Evolutionary conservation across 2,329 filamentous ascomycete genomes (phyloP).

Genomic region (Amauroascus niger): DNA sequence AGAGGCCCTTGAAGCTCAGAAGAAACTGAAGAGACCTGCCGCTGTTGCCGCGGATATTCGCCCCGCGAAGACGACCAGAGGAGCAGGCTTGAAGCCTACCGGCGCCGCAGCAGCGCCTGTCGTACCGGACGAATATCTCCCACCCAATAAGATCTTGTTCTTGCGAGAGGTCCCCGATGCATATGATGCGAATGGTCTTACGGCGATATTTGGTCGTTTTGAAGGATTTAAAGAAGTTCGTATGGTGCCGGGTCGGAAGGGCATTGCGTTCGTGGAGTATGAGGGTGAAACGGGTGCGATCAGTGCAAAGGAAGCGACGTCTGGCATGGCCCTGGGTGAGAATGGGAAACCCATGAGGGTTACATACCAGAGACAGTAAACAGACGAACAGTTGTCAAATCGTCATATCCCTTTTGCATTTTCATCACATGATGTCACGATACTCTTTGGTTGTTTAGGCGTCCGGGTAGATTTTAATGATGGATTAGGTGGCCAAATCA

Average conservation of each 20-base stretch:
- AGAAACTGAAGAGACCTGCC: constrained; percentile 59
- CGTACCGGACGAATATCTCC: constrained; percentile 94
- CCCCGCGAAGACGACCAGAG: constrained; percentile 60
- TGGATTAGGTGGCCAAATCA: not conserved
- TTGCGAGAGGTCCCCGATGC: constrained; percentile 84
- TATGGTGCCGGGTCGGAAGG: constrained; percentile 71
- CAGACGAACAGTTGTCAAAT: not conserved
- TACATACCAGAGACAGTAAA: constrained; percentile 84
- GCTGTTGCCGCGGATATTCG: constrained; percentile 41
- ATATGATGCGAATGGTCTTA: constrained; percentile 70
- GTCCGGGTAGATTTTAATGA: constrained; percentile 7
- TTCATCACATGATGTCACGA: constrained; percentile 1
- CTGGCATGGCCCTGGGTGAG: constrained; percentile 68
- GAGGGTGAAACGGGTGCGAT: constrained; percentile 83
- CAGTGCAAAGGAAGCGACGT: constrained; percentile 84
- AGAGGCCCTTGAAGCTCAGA: constrained; percentile 68
- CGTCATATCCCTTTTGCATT: not conserved
- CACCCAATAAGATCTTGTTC: constrained; percentile 94
- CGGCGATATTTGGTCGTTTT: constrained; percentile 74
- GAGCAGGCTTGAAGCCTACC: constrained; percentile 66
- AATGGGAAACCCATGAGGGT: constrained; percentile 77
- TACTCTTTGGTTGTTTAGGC: constrained; percentile 16
- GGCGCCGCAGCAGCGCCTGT: constrained; percentile 58
- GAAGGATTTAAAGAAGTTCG: constrained; percentile 91
- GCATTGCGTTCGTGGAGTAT: constrained; percentile 95